These are phyloP conservation scores for Rheum nobile DNA, from an alignment of 148 eudicot genomes.

Conservation along the genomic window DNA sequence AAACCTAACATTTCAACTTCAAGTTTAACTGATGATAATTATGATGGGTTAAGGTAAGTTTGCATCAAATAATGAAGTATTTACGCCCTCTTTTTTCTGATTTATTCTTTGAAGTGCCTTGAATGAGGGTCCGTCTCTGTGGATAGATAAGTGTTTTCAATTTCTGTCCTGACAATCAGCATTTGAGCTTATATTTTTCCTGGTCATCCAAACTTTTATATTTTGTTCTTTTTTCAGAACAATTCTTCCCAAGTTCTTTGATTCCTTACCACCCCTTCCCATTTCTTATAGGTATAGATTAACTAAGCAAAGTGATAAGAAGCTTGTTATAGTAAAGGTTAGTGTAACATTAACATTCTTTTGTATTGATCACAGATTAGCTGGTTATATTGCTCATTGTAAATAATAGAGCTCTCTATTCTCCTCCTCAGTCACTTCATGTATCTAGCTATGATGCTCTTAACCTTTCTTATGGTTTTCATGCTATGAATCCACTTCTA, in stretches of 20 bases:
- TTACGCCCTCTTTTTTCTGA: background rate
- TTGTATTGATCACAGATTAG: background rate
- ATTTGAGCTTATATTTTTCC: background rate
- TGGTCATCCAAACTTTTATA: background rate
- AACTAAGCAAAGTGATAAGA: background rate
- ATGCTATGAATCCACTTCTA: too few relatives aligned
- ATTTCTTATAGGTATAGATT: background rate
- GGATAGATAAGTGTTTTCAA: background rate
- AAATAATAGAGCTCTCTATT: too few relatives aligned
- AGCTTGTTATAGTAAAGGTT: background rate
- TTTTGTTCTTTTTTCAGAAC: background rate
- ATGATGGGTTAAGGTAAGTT: background rate
- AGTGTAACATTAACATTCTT: background rate
- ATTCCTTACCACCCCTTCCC: background rate
- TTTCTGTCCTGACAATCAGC: background rate
- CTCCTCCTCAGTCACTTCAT: too few relatives aligned
- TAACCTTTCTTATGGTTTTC: too few relatives aligned
- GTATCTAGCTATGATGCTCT: background rate
- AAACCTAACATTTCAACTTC: slow-evolving; percentile 4
- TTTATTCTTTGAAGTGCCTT: background rate
- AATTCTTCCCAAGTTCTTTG: background rate
- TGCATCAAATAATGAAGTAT: background rate
- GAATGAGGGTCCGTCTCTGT: background rate
- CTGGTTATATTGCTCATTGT: background rate
- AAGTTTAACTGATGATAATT: background rate